phyloP scores from a whole-genome alignment of 2,329 filamentous ascomycete genomes.

The Amylocarpus encephaloides region DNA sequence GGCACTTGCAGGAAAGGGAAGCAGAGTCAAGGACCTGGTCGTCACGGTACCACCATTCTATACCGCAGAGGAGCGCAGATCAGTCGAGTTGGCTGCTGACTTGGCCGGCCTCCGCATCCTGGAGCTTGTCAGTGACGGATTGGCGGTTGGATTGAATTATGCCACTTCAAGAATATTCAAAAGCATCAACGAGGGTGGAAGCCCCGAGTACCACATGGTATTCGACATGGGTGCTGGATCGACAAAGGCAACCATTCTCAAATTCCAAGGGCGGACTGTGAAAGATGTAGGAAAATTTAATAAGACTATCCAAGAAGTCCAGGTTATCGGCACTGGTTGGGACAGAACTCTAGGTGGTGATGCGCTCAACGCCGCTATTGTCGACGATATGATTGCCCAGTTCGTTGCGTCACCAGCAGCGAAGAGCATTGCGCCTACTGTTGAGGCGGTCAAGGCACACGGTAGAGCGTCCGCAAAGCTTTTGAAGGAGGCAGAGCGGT shows the following conservation, averaged over 20 bases:
- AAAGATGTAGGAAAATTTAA: slow-evolving; percentile 92
- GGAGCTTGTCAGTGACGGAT: slow-evolving; percentile 77
- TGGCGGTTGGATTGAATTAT: slow-evolving; percentile 93
- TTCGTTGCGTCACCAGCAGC: slow-evolving; percentile 66
- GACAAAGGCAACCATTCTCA: slow-evolving; percentile 80
- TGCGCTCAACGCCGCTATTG: slow-evolving; percentile 76
- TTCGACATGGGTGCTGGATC: slow-evolving; percentile 98
- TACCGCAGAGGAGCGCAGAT: slow-evolving; percentile 82
- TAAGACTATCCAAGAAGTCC: slow-evolving; percentile 95
- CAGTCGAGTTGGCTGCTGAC: slow-evolving; percentile 75
- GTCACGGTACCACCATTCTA: slow-evolving; percentile 89
- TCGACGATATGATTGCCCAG: slow-evolving; percentile 79
- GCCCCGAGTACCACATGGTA: slow-evolving; percentile 85
- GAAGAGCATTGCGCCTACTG: slow-evolving; percentile 56
- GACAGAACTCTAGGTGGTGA: slow-evolving; percentile 88
- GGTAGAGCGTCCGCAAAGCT: slow-evolving; percentile 83
- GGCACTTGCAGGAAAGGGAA: slow-evolving; percentile 68
- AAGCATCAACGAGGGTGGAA: slow-evolving; percentile 71
- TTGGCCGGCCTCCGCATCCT: slow-evolving; percentile 84
- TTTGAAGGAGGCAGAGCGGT: slow-evolving; percentile 83
- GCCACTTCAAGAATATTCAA: slow-evolving; percentile 88
- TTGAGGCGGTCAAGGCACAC: slow-evolving; percentile 61
- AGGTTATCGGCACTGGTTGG: slow-evolving; percentile 80
- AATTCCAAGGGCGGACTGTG: slow-evolving; percentile 80
- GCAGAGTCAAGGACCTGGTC: slow-evolving; percentile 71